Percentiles rank a stretch among this genome's conserved stretches.
Evolutionary conservation across 2,329 filamentous ascomycete genomes (phyloP).

Genomic region (Tolypocladium amazonense): DNA sequence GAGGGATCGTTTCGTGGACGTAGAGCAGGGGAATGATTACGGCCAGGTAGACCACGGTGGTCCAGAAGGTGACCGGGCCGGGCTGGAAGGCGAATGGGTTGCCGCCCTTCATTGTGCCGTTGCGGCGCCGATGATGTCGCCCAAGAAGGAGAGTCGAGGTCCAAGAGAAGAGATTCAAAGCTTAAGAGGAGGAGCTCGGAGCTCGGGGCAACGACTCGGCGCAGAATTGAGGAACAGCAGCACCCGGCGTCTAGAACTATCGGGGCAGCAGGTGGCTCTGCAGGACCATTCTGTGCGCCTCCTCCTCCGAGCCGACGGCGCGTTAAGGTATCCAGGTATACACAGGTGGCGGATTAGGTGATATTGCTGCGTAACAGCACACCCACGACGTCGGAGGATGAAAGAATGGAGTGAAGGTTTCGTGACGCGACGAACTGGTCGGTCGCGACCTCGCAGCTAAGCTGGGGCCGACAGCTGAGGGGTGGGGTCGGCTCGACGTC

Average conservation of each 20-base stretch:
- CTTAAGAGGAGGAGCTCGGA: neutral
- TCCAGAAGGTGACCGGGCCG: slow-evolving; percentile 71
- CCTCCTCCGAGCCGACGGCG: neutral
- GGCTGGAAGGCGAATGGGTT: slow-evolving; percentile 70
- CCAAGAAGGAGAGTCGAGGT: neutral
- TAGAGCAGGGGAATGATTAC: slow-evolving; percentile 62
- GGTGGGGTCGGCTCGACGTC: neutral
- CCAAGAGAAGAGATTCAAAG: too few species aligned
- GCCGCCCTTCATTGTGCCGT: slow-evolving; percentile 15
- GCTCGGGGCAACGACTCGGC: neutral
- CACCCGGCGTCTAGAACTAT: neutral
- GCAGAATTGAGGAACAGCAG: neutral
- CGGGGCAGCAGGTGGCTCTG: neutral
- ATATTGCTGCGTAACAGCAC: neutral
- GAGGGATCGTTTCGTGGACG: slow-evolving; percentile 66
- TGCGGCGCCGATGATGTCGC: neutral
- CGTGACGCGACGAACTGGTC: neutral
- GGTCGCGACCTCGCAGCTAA: neutral
- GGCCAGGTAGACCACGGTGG: slow-evolving; percentile 64
- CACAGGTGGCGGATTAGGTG: neutral
- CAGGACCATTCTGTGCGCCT: neutral
- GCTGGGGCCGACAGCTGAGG: neutral
- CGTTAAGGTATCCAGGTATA: neutral
- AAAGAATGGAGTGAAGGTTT: neutral
- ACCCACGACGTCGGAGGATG: neutral